Evolutionary conservation across 1,284 basidiomycete species (phyloP).

Genomic region (Rhizoctonia solani): DNA sequence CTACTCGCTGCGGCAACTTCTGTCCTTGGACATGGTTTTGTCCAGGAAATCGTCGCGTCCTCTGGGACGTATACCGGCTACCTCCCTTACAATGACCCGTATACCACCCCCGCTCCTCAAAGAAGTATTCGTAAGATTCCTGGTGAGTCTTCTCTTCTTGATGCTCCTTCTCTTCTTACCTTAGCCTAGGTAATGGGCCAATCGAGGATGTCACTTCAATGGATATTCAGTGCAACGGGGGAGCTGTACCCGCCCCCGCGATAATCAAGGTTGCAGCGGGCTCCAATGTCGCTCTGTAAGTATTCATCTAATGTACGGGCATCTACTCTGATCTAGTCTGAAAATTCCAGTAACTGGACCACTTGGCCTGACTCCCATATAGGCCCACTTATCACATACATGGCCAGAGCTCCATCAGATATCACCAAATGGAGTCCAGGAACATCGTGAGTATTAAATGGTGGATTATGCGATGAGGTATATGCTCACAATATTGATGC

Average conservation of each 20-base stretch:
- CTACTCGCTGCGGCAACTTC: slow-evolving; percentile 31
- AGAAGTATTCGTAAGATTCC: slow-evolving; percentile 54
- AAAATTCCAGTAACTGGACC: slow-evolving; percentile 52
- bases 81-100: slow-evolving; percentile 36
- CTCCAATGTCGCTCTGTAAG: slow-evolving; percentile 46
- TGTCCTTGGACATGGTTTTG: slow-evolving; percentile 38
- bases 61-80: slow-evolving; percentile 32
- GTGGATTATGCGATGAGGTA: too few species aligned
- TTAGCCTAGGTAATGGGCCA: slow-evolving; percentile 43
- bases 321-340: neutral
- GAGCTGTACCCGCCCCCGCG: slow-evolving; percentile 53
- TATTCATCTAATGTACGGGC: neutral
- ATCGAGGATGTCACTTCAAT: slow-evolving; percentile 14
- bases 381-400: slow-evolving; percentile 56
- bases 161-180: neutral
- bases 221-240: slow-evolving; percentile 37
- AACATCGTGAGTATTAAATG: slow-evolving; percentile 47
- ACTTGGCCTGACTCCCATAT: slow-evolving; percentile 48
- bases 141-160: slow-evolving; percentile 22
- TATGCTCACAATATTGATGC: too few species aligned
- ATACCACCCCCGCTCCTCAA: slow-evolving; percentile 48
- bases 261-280: slow-evolving; percentile 55
- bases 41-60: slow-evolving; percentile 31
- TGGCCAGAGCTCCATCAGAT: slow-evolving; percentile 51
- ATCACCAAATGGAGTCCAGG: too few species aligned